Base-by-base conservation (phyloP, 495 filamentous ascomycete genomes). In the Tuber calosporum region DNA sequence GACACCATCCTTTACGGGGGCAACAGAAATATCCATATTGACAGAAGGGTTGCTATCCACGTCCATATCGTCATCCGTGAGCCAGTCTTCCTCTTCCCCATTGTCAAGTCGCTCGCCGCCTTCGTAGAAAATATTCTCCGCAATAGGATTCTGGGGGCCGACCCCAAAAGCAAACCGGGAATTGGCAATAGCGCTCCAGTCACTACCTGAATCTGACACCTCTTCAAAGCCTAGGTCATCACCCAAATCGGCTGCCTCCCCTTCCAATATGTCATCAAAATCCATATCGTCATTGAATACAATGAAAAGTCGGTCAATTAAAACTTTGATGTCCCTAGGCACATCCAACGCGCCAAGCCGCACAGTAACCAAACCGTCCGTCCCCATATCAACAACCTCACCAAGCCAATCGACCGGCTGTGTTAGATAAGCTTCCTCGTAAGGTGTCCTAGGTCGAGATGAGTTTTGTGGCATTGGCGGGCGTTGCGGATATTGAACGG, bases 291-390 rank as follows among this genome's bases (percentile, higher is more conserved):
- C 80, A 53, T 74, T 82, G 42, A 83, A 74, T n/a, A 84, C 82
- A 73, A 82, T 79, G 43, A 83, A 74, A 19, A 87, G 81, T 48
- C 83, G 81, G 72, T 89, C 87, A 17, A 83, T 70, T 2, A 83
- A 74, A 66, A 88, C 79, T 19, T 77, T 82, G 68, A 89, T 76
- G 74, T 90, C 88, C 22, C 81, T 79, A 30, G 84, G 84, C n/a
- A 84, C 76, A 22, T 82, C 76, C 37, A 84, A 68, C 7, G 84
- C 85, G 20, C 86, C 85, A 66, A 90, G 81, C 36, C 88, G 84
- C 43, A 90, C 84, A 2, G 83, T 85, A 9, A 89, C 76, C 6
- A 81, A 77, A 1, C 89, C 89, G 79, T 89, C 86, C 19, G 86
- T 77, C 38, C 84, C 83, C 11, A 87, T 82, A 68, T 87, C 84